Conservation (phyloP, 176 grass and related monocot genomes). For the Coix lacrymajobi region DNA sequence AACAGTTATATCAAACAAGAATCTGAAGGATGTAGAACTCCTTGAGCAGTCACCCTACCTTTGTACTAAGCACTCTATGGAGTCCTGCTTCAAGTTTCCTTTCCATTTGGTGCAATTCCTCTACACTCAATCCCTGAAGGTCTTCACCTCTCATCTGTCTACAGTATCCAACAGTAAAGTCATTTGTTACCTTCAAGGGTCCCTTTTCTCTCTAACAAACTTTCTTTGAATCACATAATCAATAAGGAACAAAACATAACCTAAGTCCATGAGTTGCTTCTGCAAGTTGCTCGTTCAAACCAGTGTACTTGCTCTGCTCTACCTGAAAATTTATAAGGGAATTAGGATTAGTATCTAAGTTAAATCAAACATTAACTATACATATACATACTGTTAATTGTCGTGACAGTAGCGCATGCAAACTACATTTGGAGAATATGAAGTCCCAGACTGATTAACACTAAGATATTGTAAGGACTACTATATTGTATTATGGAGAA, state of each 20-base stretch:
- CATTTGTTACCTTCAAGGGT: not conserved
- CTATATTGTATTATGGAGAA: not conserved
- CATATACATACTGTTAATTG: not conserved
- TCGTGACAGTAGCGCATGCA: not conserved
- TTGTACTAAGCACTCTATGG: constrained; percentile 62
- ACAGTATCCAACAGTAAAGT: not conserved
- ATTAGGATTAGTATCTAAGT: not conserved
- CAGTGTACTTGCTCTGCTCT: constrained; percentile 54
- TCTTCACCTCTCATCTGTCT: constrained; percentile 94
- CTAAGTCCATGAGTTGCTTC: constrained; percentile 78
- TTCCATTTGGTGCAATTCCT: constrained; percentile 77
- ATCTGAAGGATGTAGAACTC: constrained; percentile 3
- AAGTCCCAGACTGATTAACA: not conserved
- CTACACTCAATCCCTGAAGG: constrained; percentile 64
- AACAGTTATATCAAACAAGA: not conserved
- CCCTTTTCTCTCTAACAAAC: not conserved
- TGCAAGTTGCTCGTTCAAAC: constrained; percentile 67
- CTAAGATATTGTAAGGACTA: not conserved
- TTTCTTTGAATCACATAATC: not conserved
- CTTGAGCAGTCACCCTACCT: constrained; percentile 41
- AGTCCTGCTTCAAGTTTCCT: constrained; percentile 78
- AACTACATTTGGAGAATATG: not conserved
- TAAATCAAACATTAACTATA: not conserved
- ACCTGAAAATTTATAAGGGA: constrained; percentile 51
- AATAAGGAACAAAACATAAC: constrained; percentile 46